These are phyloP conservation scores for Cardiospermum halicacabum DNA, from an alignment of 345 rosid genomes.

Conservation along the genomic window DNA sequence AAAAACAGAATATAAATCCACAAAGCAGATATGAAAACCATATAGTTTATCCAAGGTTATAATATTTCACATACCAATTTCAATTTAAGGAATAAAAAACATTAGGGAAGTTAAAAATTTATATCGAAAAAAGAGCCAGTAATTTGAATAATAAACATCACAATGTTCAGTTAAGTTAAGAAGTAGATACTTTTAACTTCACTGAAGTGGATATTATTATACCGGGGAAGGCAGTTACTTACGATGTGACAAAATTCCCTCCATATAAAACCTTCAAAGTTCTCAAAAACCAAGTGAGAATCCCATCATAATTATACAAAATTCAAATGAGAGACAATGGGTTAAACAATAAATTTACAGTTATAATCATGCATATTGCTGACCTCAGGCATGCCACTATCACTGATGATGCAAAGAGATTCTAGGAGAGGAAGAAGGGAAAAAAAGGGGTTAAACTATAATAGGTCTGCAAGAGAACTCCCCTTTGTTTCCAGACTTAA, in stretches of 20 bases:
- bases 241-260: constrained; percentile 15
- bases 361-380: neutral
- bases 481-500: neutral
- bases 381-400: neutral
- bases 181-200: neutral
- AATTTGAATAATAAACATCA: neutral
- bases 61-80: constrained; percentile 13
- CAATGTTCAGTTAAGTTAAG: neutral
- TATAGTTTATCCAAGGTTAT: neutral
- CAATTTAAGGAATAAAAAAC: neutral
- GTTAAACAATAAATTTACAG: constrained; percentile 1
- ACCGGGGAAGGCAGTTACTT: constrained; percentile 14
- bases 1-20: neutral
- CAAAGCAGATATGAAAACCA: neutral
- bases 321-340: neutral
- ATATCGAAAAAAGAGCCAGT: neutral
- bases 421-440: neutral
- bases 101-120: neutral
- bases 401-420: constrained; percentile 1
- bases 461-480: neutral
- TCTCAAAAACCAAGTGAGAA: constrained; percentile 18
- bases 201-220: neutral
- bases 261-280: constrained; percentile 16
- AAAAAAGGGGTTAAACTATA: neutral
- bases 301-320: constrained; percentile 4